Conservation (phyloP, 2,329 filamentous ascomycete species). For the Herpotrichia juniperi region DNA sequence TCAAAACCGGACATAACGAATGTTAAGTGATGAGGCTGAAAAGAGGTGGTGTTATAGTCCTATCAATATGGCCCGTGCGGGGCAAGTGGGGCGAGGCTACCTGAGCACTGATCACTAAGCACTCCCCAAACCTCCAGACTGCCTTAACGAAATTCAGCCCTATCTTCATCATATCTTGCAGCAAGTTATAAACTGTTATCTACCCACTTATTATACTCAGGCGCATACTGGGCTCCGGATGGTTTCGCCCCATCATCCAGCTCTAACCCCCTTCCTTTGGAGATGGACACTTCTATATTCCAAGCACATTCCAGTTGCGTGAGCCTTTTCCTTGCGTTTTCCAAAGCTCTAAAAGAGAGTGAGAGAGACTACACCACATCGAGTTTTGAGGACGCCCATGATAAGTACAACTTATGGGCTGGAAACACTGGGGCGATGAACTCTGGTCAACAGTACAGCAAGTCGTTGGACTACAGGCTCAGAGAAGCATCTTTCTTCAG, state of each 20-base stretch:
- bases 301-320: neutral
- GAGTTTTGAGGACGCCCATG: constrained; percentile 12
- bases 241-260: too few species aligned
- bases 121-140: too few species aligned
- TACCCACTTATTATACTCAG: too few species aligned
- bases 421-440: constrained; percentile 19
- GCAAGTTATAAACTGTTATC: too few species aligned
- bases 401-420: constrained; percentile 24
- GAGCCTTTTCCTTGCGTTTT: neutral
- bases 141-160: too few species aligned
- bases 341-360: neutral
- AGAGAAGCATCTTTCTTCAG: constrained; percentile 22
- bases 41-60: neutral
- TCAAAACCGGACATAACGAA: constrained; percentile 19
- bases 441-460: constrained; percentile 10
- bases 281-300: neutral
- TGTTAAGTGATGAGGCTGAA: neutral
- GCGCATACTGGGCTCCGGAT: too few species aligned
- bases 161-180: too few species aligned
- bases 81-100: too few species aligned
- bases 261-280: neutral
- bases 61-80: neutral
- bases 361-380: neutral
- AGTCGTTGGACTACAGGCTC: constrained; percentile 21
- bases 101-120: too few species aligned